Percentiles rank a stretch among this genome's conserved stretches.
Conservation (phyloP, 129 eudicot genomes). For the Lonicera japonica region DNA sequence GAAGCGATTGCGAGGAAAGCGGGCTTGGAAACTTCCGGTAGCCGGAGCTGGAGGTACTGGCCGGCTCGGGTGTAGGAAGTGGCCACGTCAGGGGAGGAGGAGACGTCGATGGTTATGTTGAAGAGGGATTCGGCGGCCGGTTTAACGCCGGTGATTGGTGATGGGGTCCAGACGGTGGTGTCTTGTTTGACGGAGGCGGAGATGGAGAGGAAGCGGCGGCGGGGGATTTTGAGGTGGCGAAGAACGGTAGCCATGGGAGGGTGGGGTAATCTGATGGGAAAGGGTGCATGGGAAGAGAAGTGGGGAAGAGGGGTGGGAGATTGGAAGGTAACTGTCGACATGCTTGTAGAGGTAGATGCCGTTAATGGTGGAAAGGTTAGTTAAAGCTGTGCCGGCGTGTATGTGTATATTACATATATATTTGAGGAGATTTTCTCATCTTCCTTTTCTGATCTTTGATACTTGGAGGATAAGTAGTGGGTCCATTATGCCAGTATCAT, state of each 20-base stretch:
- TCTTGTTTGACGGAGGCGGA: constrained; percentile 70
- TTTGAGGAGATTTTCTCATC: background rate
- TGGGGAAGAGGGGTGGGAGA: constrained; percentile 31
- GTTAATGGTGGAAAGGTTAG: constrained; percentile 25
- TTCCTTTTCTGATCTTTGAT: background rate
- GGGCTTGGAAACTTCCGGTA: constrained; percentile 47
- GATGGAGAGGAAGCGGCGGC: constrained; percentile 36
- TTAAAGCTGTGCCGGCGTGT: background rate
- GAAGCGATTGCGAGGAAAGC: constrained; percentile 82
- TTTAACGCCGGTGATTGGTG: constrained; percentile 50
- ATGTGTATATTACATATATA: constrained; percentile 15
- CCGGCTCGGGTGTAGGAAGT: constrained; percentile 60
- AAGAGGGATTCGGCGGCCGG: constrained; percentile 83
- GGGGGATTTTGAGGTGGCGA: constrained; percentile 38
- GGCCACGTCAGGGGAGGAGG: constrained; percentile 53
- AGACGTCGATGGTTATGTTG: constrained; percentile 67
- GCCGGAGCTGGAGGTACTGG: constrained; percentile 77
- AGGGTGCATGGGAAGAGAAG: constrained; percentile 51
- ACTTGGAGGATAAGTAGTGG: constrained; percentile 4
- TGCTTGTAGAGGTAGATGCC: constrained; percentile 42
- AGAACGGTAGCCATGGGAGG: constrained; percentile 60
- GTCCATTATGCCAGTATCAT: no score
- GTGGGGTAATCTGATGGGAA: constrained; percentile 21
- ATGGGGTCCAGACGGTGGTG: constrained; percentile 54
- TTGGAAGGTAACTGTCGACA: constrained; percentile 28